Conservation (phyloP, 441 rosid genomes). For the Sinapis alba region DNA sequence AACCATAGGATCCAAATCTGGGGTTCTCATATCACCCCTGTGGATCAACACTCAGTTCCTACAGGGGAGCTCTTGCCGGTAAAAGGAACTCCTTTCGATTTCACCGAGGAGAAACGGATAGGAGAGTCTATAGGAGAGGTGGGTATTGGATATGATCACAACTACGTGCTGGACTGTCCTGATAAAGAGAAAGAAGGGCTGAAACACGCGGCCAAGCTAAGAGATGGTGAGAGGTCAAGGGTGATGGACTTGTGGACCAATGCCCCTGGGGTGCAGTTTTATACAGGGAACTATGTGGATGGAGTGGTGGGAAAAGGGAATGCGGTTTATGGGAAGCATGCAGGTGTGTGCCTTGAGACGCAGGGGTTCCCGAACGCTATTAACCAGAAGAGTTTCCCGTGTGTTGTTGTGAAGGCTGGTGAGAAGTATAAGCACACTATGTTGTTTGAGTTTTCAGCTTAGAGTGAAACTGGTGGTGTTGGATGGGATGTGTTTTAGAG, state of each 20-base stretch:
- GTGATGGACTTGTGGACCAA: slow-evolving; percentile 82
- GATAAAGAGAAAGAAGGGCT: slow-evolving; percentile 70
- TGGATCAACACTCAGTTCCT: slow-evolving; percentile 77
- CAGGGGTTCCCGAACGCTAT: slow-evolving; percentile 90
- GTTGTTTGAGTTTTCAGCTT: slow-evolving; percentile 72
- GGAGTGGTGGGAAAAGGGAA: slow-evolving; percentile 78
- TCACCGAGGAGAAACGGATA: slow-evolving; percentile 70
- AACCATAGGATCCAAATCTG: slow-evolving; percentile 71
- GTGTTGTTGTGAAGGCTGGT: slow-evolving; percentile 73
- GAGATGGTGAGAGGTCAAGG: slow-evolving; percentile 66
- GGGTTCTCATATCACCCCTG: slow-evolving; percentile 78
- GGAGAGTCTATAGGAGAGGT: slow-evolving; percentile 69
- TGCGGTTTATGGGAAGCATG: slow-evolving; percentile 74
- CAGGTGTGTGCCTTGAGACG: slow-evolving; percentile 87
- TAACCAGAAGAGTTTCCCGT: slow-evolving; percentile 78
- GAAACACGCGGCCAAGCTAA: slow-evolving; percentile 70
- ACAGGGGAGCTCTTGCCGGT: slow-evolving; percentile 80
- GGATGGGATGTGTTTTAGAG: slow-evolving; percentile 1
- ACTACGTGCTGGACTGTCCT: slow-evolving; percentile 66
- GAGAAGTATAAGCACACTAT: slow-evolving; percentile 73
- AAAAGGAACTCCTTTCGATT: slow-evolving; percentile 81
- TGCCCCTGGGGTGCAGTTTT: slow-evolving; percentile 88
- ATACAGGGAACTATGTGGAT: slow-evolving; percentile 77
- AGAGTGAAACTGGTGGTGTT: slow-evolving; percentile 42
- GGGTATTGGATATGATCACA: slow-evolving; percentile 86